A percentile compares a stretch with the other conserved stretches of the same genome.
Evolutionary conservation across 176 grass and related monocot genomes (phyloP).

Genomic region (Aegilops tauschii): DNA sequence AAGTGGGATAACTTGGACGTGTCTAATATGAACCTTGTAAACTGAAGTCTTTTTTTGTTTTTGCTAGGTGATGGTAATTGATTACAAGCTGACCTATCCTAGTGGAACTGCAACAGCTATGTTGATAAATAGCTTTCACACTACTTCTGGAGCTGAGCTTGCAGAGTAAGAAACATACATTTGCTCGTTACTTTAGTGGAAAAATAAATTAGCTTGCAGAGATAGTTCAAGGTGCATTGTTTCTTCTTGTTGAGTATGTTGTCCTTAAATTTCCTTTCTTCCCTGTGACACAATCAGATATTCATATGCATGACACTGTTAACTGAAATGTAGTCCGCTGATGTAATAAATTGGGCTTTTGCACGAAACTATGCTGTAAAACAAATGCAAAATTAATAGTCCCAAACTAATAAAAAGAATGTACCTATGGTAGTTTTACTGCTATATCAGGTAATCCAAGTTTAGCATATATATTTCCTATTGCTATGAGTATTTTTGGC

Average conservation of each 20-base stretch:
- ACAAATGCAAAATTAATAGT: neutral
- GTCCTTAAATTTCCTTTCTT: neutral
- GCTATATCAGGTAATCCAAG: neutral
- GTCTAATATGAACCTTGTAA: slow-evolving; percentile 3
- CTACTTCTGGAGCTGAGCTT: slow-evolving; percentile 44
- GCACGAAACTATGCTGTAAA: neutral
- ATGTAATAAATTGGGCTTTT: neutral
- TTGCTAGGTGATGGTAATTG: slow-evolving; percentile 60
- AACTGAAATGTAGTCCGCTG: neutral
- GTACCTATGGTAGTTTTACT: neutral
- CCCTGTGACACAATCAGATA: neutral
- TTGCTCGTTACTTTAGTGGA: neutral
- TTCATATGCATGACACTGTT: neutral
- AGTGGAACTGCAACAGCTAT: slow-evolving; percentile 54
- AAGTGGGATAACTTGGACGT: neutral
- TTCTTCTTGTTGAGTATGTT: neutral
- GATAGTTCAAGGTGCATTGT: neutral
- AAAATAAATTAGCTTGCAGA: neutral
- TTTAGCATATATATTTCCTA: neutral
- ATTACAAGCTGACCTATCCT: slow-evolving; percentile 65
- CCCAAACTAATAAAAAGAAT: neutral
- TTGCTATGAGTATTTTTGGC: neutral
- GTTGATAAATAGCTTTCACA: slow-evolving; percentile 70
- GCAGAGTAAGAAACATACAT: slow-evolving; percentile 39
- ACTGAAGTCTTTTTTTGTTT: neutral